Evolutionary conservation across 2,329 filamentous ascomycete genomes (phyloP), one percentile per base, ranked within the genome.

Genomic region (Ploettnerulaceae sp.): DNA sequence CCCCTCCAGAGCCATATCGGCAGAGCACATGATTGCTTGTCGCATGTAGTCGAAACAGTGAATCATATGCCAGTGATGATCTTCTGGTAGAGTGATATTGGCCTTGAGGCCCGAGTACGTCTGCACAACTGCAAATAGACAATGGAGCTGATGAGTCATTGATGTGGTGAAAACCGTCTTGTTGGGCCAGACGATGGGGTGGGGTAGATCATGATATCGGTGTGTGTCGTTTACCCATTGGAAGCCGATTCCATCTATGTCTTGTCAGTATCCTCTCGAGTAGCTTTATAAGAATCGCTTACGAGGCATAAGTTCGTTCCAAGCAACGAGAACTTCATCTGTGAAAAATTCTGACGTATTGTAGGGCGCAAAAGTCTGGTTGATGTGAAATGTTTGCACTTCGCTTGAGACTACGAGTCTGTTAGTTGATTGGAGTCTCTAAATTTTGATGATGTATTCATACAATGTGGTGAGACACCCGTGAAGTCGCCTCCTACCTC

Each of bases 301-400:
- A 69, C 67, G 55, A 4, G 69, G 69, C 64, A 71, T 62, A 7
- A 71, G 41, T 5, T 64, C 62, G 41, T 67, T 69, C 69, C 69
- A 70, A 34, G 57, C 61, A 4, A 55, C 59, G 22, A 69, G 50
- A 0, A 66, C 63, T 25, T 66, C 52, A n/a, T 67, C 56, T 18
- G 57, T 60, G 37, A 68, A 67, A 51, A 69, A 70, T n/a, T 66
- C 66, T 7, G 64, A 59, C 3, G 64, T 62, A 34, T 66, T 62
- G 9, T 65, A 63, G 3, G 69, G 68, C 15, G 67, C 66, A 45
- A 67, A 69, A 4, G 67, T 63, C 35, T 63, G 54, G 46, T 71
- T 67, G 9, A 62, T 59, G 2, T 64, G 62, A 46, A 67, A 71
- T 18, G 65, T 69, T 31, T 63, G 61, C 33, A 70, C 62, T 40